Base-by-base conservation (phyloP, 257 asterid genomes). In the Mitragyna speciosa region DNA sequence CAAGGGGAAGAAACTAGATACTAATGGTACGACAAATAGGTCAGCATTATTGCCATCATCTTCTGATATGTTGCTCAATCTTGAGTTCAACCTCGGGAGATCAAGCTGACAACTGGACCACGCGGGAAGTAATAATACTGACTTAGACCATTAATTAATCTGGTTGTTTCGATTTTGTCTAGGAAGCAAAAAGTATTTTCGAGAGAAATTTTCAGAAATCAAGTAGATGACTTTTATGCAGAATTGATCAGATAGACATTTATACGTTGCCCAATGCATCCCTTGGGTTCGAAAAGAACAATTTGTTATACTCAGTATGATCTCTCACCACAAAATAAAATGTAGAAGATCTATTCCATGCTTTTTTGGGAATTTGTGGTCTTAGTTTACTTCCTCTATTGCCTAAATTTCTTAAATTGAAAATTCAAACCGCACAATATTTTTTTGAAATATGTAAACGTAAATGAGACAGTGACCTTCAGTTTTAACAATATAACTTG, bases 31-130 rank as follows among this genome's bases (percentile, higher is more conserved):
- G n/a, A n/a, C 45, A 39, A 77, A 72, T 19, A 75, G 90, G 75
- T 88, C 82, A 52, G 64, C 61, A 41, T 74, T n/a, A n/a, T n/a
- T 73, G 70, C 54, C 74, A 81, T 51, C 74, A 81, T 51, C 89
- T 28, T 82, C 89, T 51, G 70, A 79, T 61, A 68, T 56, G 76
- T 51, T 85, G 77, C 77, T 87, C 20, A 85, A 92, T 83, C 91
- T 92, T 22, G 94, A 92, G 83, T 89, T 92, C 83, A 92, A 88
- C 22, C 89, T 92, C 47, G 94, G 97, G 72, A 85, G 92, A 79
- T 86, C 93, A 87, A 84, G 78, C 87, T 87, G 80, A 87, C 82
- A 77, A 79, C 54, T 77, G 84, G 90, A 80, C 82, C 76, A 71
- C 28, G 65, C 82, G 66, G 82, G 76, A 75, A n/a, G n/a, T n/a